Conservation (phyloP, 176 grass and related monocot genomes). For the Themeda triandra region DNA sequence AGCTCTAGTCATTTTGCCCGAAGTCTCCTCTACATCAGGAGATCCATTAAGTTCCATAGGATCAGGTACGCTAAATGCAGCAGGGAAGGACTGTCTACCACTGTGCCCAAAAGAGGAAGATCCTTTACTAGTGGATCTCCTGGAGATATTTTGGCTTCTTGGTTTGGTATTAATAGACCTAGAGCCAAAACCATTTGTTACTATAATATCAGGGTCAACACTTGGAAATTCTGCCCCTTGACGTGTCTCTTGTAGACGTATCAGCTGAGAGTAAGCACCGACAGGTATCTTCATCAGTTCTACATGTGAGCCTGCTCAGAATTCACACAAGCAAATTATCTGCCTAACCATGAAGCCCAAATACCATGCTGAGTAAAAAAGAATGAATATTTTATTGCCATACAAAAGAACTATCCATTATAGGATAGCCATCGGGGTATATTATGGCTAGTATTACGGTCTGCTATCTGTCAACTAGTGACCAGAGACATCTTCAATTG, state of each 20-base stretch:
- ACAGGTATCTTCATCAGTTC: conserved; percentile 53
- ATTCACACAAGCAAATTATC: conserved; percentile 22
- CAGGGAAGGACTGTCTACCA: conserved; percentile 31
- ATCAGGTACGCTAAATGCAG: conserved; percentile 39
- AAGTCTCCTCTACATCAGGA: not conserved
- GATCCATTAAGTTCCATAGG: conserved; percentile 35
- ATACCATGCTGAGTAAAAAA: not conserved
- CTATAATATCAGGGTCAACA: conserved; percentile 28
- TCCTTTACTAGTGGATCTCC: conserved; percentile 37
- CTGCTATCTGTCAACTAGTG: not conserved
- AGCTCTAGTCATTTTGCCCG: not conserved
- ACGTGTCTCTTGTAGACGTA: conserved; percentile 62
- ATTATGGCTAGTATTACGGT: not conserved
- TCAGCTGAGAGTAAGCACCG: conserved; percentile 76
- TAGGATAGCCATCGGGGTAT: not conserved
- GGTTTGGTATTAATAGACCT: conserved; percentile 36
- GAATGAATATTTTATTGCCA: not conserved
- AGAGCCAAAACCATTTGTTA: conserved; percentile 13
- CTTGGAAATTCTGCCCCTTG: conserved; percentile 19
- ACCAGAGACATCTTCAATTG: not conserved
- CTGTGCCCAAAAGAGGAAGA: conserved; percentile 60
- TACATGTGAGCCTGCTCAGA: conserved; percentile 58
- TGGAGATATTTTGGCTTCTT: conserved; percentile 33
- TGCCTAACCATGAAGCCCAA: not conserved
- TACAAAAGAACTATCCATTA: not conserved